Percentiles rank a stretch among this genome's conserved stretches.
phyloP scores from a whole-genome alignment of 352 stramenopile species.

The Halophytophthora polymorphica region DNA sequence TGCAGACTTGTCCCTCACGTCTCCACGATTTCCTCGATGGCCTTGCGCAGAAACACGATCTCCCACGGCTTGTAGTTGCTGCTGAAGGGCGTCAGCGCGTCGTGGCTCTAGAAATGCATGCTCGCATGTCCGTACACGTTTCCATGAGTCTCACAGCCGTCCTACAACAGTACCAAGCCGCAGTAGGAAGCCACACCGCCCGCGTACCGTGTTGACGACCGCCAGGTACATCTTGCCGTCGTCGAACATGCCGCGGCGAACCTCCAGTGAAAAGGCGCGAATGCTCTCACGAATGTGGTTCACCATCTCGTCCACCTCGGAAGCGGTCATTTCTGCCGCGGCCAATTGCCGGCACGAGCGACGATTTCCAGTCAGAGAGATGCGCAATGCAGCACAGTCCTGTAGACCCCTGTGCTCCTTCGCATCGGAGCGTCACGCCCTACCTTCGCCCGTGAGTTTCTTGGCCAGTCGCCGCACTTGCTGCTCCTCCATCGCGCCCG shows the following conservation, averaged over 20 bases:
- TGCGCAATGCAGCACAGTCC: too few relatives aligned
- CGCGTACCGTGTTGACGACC: conserved; percentile 70
- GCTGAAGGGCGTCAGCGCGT: conserved; percentile 67
- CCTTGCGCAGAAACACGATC: conserved; percentile 81
- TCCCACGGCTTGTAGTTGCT: conserved; percentile 82
- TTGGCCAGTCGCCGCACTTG: conserved; percentile 47
- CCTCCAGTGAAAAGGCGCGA: conserved; percentile 64
- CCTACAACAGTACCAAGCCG: neutral
- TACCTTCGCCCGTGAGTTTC: conserved; percentile 68
- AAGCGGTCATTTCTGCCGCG: conserved; percentile 37
- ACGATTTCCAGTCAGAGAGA: too few relatives aligned
- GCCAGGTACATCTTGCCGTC: conserved; percentile 81
- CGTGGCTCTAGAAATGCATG: conserved; percentile 47
- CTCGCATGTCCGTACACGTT: conserved; percentile 1
- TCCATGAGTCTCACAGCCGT: neutral
- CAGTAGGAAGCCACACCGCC: neutral
- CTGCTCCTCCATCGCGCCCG: conserved; percentile 64
- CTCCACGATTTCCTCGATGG: conserved; percentile 79
- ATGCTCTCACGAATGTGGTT: conserved; percentile 56
- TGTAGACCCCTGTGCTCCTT: too few relatives aligned
- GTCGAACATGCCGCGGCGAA: conserved; percentile 76
- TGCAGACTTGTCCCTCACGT: conserved; percentile 23
- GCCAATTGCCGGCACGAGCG: too few relatives aligned
- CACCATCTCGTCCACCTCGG: conserved; percentile 66
- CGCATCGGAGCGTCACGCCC: too few relatives aligned